Conservation (phyloP, 345 rosid genomes). For the Melastoma malabathricum region DNA sequence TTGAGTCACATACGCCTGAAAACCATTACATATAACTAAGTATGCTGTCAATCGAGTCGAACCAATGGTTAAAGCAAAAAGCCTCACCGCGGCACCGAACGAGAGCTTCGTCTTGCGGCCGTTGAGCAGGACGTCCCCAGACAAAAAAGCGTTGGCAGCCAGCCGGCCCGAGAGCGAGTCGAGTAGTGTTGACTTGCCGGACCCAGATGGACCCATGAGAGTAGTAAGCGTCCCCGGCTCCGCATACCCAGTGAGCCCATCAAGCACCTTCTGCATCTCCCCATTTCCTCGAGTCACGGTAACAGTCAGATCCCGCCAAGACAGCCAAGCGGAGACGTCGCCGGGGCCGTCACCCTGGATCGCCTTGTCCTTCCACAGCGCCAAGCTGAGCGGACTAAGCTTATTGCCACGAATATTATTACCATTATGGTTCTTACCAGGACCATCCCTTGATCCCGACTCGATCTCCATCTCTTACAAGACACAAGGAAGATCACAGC, state of each 20-base stretch:
- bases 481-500: neutral
- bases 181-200: constrained; percentile 87
- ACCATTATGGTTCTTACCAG: neutral
- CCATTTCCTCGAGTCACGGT: constrained; percentile 58
- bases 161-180: constrained; percentile 83
- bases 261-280: constrained; percentile 61
- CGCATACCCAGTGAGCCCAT: constrained; percentile 77
- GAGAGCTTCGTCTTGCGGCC: constrained; percentile 91
- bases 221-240: constrained; percentile 82
- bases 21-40: neutral
- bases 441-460: neutral
- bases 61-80: neutral
- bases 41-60: neutral
- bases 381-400: constrained; percentile 64
- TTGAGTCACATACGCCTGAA: constrained; percentile 92
- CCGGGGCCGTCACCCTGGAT: constrained; percentile 42
- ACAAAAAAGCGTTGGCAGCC: constrained; percentile 82
- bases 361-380: constrained; percentile 54
- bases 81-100: constrained; percentile 81
- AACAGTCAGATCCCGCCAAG: constrained; percentile 90
- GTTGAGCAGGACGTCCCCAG: constrained; percentile 76
- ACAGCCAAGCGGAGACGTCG: constrained; percentile 76
- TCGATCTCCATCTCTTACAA: constrained; percentile 1
- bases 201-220: constrained; percentile 94
- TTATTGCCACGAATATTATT: neutral